Evolutionary conservation across 169 alveolate genomes (phyloP), one percentile per base, ranked within the genome.

Genomic region (Eimeria sp.): DNA sequence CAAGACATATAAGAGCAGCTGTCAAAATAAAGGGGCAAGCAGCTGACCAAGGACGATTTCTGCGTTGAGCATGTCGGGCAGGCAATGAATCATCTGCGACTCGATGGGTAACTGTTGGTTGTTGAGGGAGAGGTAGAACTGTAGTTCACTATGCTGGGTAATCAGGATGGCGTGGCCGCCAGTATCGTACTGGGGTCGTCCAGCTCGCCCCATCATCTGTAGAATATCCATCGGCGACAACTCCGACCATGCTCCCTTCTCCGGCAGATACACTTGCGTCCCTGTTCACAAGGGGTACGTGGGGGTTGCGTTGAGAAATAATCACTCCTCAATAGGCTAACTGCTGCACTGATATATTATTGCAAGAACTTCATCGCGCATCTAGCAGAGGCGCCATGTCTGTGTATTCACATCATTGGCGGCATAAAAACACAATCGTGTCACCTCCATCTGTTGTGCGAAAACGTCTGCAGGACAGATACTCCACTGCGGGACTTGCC

Each of bases 141-240:
- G 99, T 87, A 99, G 98, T 97, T 99, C 99, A 47, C 98, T 97
- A 95, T 98, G 99, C 58, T 99, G 98, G 30, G 99, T 99, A 87
- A 99, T 99, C 58, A 99, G 98, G 87, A 99, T 99, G 78, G 99
- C 99, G 96, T 99, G 99, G 34, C 99, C 99, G 45, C 97, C 97
- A 67, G 98, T 99, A 98, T 99, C 99, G 97, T 98, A 99, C 95
- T 99, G 99, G 0, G 99, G 99, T 76, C 99, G 98, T 7, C 99
- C 99, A 4, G 99, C 99, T 89, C 99, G 98, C 13, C 99, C 99
- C 97, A 99, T 98, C 99, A 99, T 99, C 97, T 99, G 99, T 89
- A 99, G 97, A 89, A 99, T 98, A 97, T 99, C 99, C 98, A 99
- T 97, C n/a, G 99, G 99, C 34, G 99, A 98, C 84, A 99, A 97